Percentiles rank a stretch among this genome's conserved stretches.
Evolutionary conservation across 768 basidiomycete genomes (phyloP).

Genomic region (Rhodotorula graminis): DNA sequence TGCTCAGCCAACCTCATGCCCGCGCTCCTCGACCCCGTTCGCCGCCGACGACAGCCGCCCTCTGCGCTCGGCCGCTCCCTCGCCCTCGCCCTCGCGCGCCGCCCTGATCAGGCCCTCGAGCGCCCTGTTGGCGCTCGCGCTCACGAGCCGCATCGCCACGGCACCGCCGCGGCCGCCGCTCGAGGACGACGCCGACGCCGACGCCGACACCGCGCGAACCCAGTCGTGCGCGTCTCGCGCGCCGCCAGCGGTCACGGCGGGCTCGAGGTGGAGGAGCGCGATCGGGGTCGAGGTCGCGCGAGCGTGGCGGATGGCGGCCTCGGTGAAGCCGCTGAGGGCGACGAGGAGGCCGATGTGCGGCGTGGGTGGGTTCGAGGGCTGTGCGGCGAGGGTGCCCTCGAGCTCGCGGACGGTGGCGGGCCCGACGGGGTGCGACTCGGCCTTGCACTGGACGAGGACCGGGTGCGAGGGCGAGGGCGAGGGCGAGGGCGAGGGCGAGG

Average conservation of each 20-base stretch:
- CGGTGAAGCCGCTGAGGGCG: constrained; percentile 8
- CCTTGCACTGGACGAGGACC: constrained; percentile 32
- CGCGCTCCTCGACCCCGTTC: no score
- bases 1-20: no score
- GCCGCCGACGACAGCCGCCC: no score
- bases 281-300: background rate
- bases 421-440: background rate
- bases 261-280: background rate
- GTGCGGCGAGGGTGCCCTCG: constrained; percentile 13
- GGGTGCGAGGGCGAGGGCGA: background rate
- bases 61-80: no score
- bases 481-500: background rate
- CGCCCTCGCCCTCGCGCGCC: background rate
- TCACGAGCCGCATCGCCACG: background rate
- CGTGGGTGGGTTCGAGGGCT: no score
- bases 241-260: background rate
- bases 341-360: constrained; percentile 3
- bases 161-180: no score
- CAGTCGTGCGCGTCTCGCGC: background rate
- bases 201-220: no score
- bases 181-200: no score
- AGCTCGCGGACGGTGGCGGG: constrained; percentile 21
- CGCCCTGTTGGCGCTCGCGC: background rate
- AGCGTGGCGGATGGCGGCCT: background rate
- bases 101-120: background rate